Evolutionary conservation across 768 basidiomycete genomes (phyloP), one percentile per base, ranked within the genome.

Genomic region (Mycena galericulata): DNA sequence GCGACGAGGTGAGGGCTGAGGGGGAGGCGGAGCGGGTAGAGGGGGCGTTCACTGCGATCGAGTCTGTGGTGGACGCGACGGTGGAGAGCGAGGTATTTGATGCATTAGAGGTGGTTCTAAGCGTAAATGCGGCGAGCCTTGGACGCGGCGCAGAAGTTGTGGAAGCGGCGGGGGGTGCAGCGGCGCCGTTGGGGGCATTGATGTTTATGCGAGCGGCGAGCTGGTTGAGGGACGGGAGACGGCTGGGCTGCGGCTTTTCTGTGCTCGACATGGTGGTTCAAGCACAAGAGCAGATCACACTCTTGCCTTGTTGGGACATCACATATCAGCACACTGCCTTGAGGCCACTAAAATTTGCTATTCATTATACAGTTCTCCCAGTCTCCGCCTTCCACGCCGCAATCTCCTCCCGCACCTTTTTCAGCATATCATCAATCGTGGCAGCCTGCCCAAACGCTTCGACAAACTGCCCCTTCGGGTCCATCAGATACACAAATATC

Each of bases 401-500:
- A 43, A 88, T 72, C 15, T 74, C 88, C 72, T 88, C 87, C 61
- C 84, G 78, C 53, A 93, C 86, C 73, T 88, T 88, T 49, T 82
- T 81, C 14, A 89, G 80, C 15, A 98, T 90, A 11, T 94, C 92
- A 24, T 90, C 87, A 15, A 88, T 84, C 0, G 86, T 86, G 59
- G 86, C 90, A 55, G 85, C 87, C 83, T 98, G 96, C 6, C 98
- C 98, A 78, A 98, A 98, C 1, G 98, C 98, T 69, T 99, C 96
- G 0, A 98, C 94, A 72, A 99, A 99, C 75, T 92, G 86, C 2
- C 97, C 98, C 6, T 90, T 79, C 2, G 98, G 97, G 75, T 98
- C 96, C 96, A 99, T 98, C 38, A 99, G 87, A 80, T 99, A 99
- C 72, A 99, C 94, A 80, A 96, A 98, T 78, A 98, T 97, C 45